Evolutionary conservation across 306 rosid genomes (phyloP).

Genomic region (Quillaja saponaria): DNA sequence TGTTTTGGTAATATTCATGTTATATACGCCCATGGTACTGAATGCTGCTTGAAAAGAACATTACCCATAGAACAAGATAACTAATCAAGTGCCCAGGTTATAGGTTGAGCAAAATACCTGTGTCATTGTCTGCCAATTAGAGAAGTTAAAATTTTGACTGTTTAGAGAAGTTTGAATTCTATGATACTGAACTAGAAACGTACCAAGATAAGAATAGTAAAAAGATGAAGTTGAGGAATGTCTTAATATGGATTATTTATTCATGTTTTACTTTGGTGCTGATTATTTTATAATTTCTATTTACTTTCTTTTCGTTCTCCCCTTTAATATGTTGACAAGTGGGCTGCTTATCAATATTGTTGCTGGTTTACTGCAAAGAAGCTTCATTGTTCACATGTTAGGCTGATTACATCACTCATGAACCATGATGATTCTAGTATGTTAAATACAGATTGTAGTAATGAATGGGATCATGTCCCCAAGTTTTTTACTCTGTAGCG

Average conservation of each 20-base stretch:
- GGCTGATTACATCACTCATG: too few species aligned
- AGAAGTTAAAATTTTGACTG: background rate
- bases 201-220: background rate
- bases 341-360: too few species aligned
- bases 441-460: background rate
- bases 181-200: background rate
- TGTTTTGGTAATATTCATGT: constrained; percentile 69
- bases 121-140: constrained; percentile 11
- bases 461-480: background rate
- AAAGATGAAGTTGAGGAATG: background rate
- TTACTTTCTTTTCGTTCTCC: too few species aligned
- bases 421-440: constrained; percentile 6
- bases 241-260: too few species aligned
- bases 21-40: background rate
- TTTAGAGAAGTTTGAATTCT: constrained; percentile 12
- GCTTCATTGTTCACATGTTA: too few species aligned
- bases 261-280: too few species aligned
- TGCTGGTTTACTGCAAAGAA: too few species aligned
- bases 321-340: too few species aligned
- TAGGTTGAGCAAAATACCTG: constrained; percentile 6
- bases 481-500: background rate
- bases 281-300: too few species aligned
- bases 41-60: constrained; percentile 18
- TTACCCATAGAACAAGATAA: background rate
- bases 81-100: background rate